Conservation (phyloP, 2,329 filamentous ascomycete species). For the Phyllosticta citriasiana region DNA sequence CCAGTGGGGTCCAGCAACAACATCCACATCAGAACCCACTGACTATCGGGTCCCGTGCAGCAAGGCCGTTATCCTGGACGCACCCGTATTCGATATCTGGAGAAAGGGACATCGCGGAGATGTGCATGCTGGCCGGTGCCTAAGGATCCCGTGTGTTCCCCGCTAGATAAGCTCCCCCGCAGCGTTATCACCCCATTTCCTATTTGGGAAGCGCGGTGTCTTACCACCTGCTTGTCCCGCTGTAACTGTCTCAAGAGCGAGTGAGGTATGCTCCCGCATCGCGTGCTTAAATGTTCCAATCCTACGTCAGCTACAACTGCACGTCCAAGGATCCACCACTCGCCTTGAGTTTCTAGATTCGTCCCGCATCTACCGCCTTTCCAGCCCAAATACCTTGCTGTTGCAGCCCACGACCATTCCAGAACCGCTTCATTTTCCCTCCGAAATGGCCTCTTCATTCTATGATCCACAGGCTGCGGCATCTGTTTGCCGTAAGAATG, state of each 20-base stretch:
- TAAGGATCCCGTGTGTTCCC: background rate
- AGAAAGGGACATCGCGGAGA: too few relatives aligned
- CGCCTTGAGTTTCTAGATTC: background rate
- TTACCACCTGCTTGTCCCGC: background rate
- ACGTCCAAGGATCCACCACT: background rate
- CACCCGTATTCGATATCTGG: background rate
- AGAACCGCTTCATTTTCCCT: background rate
- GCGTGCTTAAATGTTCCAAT: background rate
- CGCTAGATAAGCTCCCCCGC: slow-evolving; percentile 7
- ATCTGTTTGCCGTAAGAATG: too few relatives aligned
- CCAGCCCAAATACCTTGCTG: background rate
- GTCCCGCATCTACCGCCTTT: background rate
- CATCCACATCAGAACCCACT: background rate
- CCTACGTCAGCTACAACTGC: background rate
- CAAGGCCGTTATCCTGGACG: background rate
- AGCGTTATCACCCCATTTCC: slow-evolving; percentile 5
- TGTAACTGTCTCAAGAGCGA: background rate
- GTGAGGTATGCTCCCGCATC: background rate
- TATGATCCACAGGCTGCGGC: background rate
- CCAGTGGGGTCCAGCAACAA: background rate
- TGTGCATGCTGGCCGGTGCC: background rate
- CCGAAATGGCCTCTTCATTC: background rate
- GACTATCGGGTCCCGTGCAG: background rate
- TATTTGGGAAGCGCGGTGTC: slow-evolving; percentile 1
- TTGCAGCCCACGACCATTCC: background rate